Percentiles rank a stretch among this genome's conserved stretches.
These are phyloP conservation scores for Mycena chlorophos DNA, from an alignment of 768 basidiomycete species.

Conservation along the genomic window DNA sequence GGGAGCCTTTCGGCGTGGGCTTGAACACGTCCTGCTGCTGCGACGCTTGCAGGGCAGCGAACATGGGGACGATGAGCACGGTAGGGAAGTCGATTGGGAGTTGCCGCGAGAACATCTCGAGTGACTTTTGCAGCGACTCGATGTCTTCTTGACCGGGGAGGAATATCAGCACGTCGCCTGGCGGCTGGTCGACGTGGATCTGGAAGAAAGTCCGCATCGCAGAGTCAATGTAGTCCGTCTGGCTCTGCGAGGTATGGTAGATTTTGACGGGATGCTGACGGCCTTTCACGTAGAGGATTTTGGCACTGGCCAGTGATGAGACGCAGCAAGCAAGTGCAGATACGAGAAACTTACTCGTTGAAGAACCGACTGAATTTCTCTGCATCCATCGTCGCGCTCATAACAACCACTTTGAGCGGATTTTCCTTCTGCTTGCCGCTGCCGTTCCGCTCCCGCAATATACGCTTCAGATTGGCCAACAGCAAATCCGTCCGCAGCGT, in stretches of 20 bases:
- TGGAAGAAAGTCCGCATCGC: conserved; percentile 93
- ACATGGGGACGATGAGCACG: conserved; percentile 81
- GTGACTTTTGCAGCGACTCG: conserved; percentile 77
- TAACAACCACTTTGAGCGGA: conserved; percentile 89
- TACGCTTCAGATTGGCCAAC: conserved; percentile 85
- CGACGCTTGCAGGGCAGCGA: conserved; percentile 76
- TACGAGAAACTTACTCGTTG: conserved; percentile 55
- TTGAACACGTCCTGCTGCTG: conserved; percentile 81
- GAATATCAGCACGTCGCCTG: conserved; percentile 92
- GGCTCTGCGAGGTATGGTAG: conserved; percentile 71
- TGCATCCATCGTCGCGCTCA: conserved; percentile 97
- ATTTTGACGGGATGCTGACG: conserved; percentile 90
- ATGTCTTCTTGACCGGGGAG: conserved; percentile 98
- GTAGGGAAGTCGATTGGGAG: conserved; percentile 57
- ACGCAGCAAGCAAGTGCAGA: not conserved
- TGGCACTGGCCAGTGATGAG: conserved; percentile 56
- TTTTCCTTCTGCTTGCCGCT: conserved; percentile 50
- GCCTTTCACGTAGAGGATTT: conserved; percentile 88
- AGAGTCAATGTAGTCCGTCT: conserved; percentile 84
- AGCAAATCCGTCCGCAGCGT: conserved; percentile 92
- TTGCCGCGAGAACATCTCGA: conserved; percentile 65
- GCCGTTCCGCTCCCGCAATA: conserved; percentile 66
- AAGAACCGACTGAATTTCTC: conserved; percentile 92
- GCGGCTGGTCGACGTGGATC: conserved; percentile 76
- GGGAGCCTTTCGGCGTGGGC: conserved; percentile 59